phyloP scores from a whole-genome alignment of 176 grass and related monocot genomes.

The Urochloa ruziziensis region DNA sequence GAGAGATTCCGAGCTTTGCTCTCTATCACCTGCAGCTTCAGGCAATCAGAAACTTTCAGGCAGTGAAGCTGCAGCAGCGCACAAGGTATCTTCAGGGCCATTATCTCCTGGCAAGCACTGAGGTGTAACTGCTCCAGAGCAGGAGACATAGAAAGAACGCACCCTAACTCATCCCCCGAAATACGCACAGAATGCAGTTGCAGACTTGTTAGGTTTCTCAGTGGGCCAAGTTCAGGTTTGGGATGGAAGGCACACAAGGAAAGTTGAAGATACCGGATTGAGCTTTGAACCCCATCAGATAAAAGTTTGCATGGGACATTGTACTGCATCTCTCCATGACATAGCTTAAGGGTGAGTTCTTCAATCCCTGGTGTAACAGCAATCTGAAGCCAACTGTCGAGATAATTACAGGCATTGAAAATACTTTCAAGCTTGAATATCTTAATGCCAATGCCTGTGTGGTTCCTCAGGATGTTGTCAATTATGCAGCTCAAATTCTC shows the following conservation, averaged over 20 bases:
- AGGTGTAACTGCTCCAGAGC: not conserved
- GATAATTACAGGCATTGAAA: not conserved
- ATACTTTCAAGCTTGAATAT: not conserved
- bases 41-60: not conserved
- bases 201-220: not conserved
- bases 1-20: constrained; percentile 29
- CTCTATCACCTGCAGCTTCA: constrained; percentile 1
- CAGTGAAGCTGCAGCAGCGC: not conserved
- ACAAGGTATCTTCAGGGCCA: not conserved
- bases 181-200: not conserved
- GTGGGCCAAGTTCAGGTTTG: not conserved
- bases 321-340: not conserved
- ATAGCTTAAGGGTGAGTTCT: not conserved
- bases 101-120: not conserved
- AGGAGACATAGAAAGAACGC: not conserved
- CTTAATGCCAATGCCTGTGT: not conserved
- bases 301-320: not conserved
- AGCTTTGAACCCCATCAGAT: not conserved
- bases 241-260: not conserved
- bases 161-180: not conserved
- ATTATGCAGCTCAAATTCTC: not conserved
- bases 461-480: not conserved
- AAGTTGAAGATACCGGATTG: not conserved
- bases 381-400: not conserved
- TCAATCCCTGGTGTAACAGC: constrained; percentile 27